Evolutionary conservation across 2,329 filamentous ascomycete genomes (phyloP).

Genomic region (Talaromyces sp.): DNA sequence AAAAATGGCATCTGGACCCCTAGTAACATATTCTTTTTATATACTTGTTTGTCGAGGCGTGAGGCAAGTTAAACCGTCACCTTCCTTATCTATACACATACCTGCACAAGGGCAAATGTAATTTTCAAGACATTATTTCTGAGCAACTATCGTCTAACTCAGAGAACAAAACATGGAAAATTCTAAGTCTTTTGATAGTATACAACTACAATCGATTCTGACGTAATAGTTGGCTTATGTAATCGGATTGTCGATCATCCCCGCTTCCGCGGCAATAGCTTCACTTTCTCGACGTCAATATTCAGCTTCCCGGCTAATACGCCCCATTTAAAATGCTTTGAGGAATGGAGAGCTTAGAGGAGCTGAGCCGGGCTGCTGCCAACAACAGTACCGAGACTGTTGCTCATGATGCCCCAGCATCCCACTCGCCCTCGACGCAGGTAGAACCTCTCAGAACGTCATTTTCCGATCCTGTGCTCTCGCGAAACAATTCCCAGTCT

Average conservation of each 20-base stretch:
- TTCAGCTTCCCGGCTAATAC: neutral
- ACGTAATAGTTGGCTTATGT: neutral
- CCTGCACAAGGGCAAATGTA: too few species aligned
- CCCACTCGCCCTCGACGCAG: constrained; percentile 15
- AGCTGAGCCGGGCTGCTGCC: constrained; percentile 24
- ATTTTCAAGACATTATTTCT: too few species aligned
- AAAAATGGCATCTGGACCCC: too few species aligned
- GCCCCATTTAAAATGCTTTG: neutral
- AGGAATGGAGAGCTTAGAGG: constrained; percentile 38
- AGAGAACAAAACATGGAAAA: too few species aligned
- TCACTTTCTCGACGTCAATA: neutral
- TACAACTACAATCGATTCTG: neutral
- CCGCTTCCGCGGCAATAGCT: neutral
- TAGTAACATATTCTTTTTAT: too few species aligned
- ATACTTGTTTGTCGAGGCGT: too few species aligned
- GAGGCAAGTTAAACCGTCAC: too few species aligned
- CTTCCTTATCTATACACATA: too few species aligned
- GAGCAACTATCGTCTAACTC: too few species aligned
- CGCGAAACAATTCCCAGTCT: neutral
- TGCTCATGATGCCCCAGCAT: constrained; percentile 18
- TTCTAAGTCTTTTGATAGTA: too few species aligned
- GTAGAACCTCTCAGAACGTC: constrained; percentile 7
- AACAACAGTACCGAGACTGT: constrained; percentile 21
- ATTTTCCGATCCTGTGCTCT: constrained; percentile 6
- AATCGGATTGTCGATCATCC: neutral